Evolutionary conservation across 495 filamentous ascomycete species (phyloP).

Genomic region (Neurospora cerealis): DNA sequence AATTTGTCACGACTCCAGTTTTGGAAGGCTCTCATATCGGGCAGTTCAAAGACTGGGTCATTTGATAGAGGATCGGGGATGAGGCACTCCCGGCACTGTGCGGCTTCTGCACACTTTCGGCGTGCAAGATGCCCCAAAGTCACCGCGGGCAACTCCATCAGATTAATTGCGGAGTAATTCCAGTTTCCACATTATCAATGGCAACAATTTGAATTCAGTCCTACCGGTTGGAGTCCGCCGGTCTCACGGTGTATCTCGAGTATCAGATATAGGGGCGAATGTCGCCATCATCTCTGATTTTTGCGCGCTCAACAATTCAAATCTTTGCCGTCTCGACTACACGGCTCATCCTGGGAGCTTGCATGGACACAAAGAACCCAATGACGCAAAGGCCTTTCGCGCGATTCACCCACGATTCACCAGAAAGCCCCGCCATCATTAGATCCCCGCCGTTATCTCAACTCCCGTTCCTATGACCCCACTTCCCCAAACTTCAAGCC

Average conservation of each 20-base stretch:
- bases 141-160: not conserved
- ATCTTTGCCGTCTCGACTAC: not conserved
- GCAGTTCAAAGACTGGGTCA: not conserved
- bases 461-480: not conserved
- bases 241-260: not conserved
- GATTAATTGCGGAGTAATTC: not conserved
- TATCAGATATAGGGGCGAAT: not conserved
- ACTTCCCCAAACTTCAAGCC: not conserved
- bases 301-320: not conserved
- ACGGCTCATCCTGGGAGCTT: not conserved
- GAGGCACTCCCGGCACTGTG: not conserved
- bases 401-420: not conserved
- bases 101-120: not conserved
- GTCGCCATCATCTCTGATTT: not conserved
- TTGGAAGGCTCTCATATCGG: not conserved
- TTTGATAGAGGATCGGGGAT: not conserved
- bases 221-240: not conserved
- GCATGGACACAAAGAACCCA: not conserved
- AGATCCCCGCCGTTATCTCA: not conserved
- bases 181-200: not conserved
- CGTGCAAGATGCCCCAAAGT: not conserved
- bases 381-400: not conserved
- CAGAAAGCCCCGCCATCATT: not conserved
- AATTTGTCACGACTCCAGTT: not conserved
- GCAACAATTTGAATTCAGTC: not conserved